Conservation (phyloP, 352 stramenopile species). For the Globisporangium cylindrosporum region DNA sequence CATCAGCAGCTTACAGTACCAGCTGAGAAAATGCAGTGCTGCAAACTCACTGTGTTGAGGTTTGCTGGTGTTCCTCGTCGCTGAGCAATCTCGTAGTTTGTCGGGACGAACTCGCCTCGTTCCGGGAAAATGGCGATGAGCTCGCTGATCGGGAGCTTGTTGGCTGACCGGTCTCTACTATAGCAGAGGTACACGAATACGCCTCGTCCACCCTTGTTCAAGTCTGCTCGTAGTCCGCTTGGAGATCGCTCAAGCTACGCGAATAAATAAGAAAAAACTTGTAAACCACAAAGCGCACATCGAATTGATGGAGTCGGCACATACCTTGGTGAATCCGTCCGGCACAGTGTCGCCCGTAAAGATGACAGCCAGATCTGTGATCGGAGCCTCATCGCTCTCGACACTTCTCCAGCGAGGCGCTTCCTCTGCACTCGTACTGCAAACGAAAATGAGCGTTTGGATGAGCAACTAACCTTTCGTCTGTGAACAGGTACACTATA, state of each 20-base stretch:
- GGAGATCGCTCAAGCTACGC: constrained; percentile 69
- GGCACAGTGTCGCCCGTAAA: constrained; percentile 73
- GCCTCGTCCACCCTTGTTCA: constrained; percentile 81
- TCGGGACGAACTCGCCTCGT: constrained; percentile 68
- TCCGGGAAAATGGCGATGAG: constrained; percentile 78
- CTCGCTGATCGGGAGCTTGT: constrained; percentile 71
- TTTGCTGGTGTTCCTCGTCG: constrained; percentile 59
- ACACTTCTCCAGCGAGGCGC: constrained; percentile 46
- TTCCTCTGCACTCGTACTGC: constrained; percentile 3
- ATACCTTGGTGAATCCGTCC: constrained; percentile 71
- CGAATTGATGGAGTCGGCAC: background rate
- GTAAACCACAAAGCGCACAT: background rate
- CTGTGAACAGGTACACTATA: background rate
- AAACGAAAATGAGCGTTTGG: background rate
- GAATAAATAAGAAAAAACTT: background rate
- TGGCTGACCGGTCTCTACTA: constrained; percentile 40
- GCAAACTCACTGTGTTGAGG: constrained; percentile 56
- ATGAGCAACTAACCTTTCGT: background rate
- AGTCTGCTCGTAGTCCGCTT: constrained; percentile 66
- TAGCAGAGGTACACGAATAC: constrained; percentile 77
- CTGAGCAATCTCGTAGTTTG: constrained; percentile 73
- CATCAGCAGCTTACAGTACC: background rate
- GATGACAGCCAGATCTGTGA: constrained; percentile 74
- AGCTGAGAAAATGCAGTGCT: background rate
- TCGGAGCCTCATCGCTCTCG: constrained; percentile 44